phyloP scores from a whole-genome alignment of 306 rosid genomes.

The Ceratonia siliqua region DNA sequence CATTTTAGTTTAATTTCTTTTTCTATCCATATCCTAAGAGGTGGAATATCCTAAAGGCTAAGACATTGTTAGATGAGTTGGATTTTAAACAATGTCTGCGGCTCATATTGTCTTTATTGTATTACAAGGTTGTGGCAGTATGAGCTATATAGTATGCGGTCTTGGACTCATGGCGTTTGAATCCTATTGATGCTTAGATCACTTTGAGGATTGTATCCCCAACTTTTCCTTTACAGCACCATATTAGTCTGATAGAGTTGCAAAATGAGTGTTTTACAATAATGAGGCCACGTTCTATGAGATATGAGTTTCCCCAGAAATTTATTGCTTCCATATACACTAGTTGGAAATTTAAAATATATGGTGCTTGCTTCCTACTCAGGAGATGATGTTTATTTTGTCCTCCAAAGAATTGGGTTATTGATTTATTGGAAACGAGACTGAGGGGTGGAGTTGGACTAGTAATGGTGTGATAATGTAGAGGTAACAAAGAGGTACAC shows the following conservation, averaged over 20 bases:
- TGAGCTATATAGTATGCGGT: neutral
- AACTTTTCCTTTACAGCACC: neutral
- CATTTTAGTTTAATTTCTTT: neutral
- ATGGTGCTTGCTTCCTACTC: neutral
- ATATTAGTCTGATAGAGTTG: neutral
- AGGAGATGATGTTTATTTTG: neutral
- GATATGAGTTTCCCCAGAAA: neutral
- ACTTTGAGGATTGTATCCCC: neutral
- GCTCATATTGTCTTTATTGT: neutral
- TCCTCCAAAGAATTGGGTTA: neutral
- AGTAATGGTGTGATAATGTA: neutral
- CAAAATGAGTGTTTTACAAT: neutral
- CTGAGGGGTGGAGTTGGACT: neutral
- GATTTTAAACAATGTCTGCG: neutral
- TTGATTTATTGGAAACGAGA: neutral
- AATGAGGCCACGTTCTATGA: neutral
- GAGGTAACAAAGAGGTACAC: neutral
- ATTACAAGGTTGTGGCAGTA: neutral
- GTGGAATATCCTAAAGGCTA: neutral
- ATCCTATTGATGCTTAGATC: neutral
- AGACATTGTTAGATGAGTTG: neutral
- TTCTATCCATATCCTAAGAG: neutral
- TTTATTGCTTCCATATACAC: neutral
- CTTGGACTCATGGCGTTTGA: neutral
- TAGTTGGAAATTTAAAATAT: neutral